These are phyloP conservation scores for Phytophthora fragariae DNA, from an alignment of 352 stramenopile genomes.

Conservation along the genomic window DNA sequence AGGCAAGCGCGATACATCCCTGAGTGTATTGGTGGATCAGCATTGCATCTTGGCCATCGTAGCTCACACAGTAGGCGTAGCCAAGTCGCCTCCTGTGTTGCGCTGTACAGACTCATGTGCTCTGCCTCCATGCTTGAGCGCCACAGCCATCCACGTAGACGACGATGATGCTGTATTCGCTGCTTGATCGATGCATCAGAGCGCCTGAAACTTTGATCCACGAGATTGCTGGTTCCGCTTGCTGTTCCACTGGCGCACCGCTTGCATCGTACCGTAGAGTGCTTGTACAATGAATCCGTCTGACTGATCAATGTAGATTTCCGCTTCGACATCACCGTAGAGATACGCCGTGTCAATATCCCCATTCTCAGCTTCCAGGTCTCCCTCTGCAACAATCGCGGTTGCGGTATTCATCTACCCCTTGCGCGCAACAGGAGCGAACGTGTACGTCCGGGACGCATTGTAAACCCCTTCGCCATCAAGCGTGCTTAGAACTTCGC, in stretches of 20 bases:
- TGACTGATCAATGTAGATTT: conserved; percentile 33
- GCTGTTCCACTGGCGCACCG: conserved; percentile 10
- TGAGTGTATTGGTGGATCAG: too few relatives aligned
- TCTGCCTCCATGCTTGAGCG: background rate
- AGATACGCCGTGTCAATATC: conserved; percentile 39
- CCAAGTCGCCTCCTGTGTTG: background rate
- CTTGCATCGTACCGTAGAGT: conserved; percentile 11
- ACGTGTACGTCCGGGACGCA: too few relatives aligned
- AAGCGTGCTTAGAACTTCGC: too few relatives aligned
- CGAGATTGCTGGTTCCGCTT: conserved; percentile 7
- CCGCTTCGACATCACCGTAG: conserved; percentile 28
- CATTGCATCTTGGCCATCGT: background rate
- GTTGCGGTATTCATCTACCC: background rate
- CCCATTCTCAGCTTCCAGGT: conserved; percentile 24
- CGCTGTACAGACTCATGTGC: background rate
- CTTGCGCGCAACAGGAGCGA: background rate
- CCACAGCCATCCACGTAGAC: background rate
- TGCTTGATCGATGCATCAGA: background rate
- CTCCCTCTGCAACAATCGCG: conserved; percentile 4
- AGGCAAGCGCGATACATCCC: too few relatives aligned
- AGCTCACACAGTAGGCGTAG: too few relatives aligned
- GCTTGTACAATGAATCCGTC: conserved; percentile 19
- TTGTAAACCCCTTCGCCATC: too few relatives aligned
- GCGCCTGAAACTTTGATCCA: conserved; percentile 3
- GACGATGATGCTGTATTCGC: conserved; percentile 8